Percentiles rank a stretch among this genome's conserved stretches.
phyloP scores from a whole-genome alignment of 116 monocot genomes.

The Trichopus zeylanicus region DNA sequence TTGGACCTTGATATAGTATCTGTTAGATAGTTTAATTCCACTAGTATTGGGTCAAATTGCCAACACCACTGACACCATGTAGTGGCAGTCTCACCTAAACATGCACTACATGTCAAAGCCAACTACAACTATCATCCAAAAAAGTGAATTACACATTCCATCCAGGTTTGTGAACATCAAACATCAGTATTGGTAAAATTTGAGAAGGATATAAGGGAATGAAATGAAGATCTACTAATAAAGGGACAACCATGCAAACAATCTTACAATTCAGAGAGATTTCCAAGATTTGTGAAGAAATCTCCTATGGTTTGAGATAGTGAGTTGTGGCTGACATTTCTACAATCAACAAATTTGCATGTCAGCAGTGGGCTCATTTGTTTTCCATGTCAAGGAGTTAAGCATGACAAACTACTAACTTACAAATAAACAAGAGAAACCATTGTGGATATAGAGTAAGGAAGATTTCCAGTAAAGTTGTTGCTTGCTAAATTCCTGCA shows the following conservation, averaged over 20 bases:
- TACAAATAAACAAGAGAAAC: conserved; percentile 64
- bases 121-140: too few species aligned
- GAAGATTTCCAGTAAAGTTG: conserved; percentile 62
- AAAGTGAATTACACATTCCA: too few species aligned
- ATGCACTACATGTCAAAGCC: too few species aligned
- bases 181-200: too few species aligned
- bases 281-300: conserved; percentile 44
- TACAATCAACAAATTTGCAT: conserved; percentile 16
- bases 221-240: neutral
- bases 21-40: too few species aligned
- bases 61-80: too few species aligned
- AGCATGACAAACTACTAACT: conserved; percentile 13
- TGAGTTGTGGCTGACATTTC: conserved; percentile 70
- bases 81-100: too few species aligned
- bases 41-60: too few species aligned
- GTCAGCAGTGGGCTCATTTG: neutral
- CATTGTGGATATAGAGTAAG: conserved; percentile 68
- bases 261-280: conserved; percentile 72
- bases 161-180: too few species aligned
- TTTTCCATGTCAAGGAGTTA: neutral
- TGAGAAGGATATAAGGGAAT: too few species aligned
- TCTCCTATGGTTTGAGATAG: conserved; percentile 61
- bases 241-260: neutral
- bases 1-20: too few species aligned
- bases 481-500: conserved; percentile 81